A percentile compares a stretch with the other conserved stretches of the same genome.
Conservation (phyloP, 768 basidiomycete genomes). For the Rhizopogon rudus region DNA sequence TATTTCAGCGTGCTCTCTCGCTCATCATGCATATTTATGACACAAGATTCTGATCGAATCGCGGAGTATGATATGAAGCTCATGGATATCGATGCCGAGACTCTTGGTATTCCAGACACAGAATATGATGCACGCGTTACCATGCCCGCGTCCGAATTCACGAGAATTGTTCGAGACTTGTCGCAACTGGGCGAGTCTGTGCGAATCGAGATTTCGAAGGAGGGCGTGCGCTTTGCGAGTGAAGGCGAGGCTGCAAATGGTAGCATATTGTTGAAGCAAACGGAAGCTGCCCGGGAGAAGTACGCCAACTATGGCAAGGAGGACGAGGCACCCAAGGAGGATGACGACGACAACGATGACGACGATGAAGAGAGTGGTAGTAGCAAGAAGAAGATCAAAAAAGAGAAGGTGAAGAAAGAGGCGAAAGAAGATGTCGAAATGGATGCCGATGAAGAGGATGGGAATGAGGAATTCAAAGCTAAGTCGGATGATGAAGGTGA, state of each 20-base stretch:
- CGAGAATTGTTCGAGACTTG: slow-evolving; percentile 90
- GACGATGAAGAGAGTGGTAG: slow-evolving; percentile 39
- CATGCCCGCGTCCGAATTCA: slow-evolving; percentile 83
- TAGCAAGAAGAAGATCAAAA: slow-evolving; percentile 21
- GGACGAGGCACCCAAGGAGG: slow-evolving; percentile 36
- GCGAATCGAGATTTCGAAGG: slow-evolving; percentile 92
- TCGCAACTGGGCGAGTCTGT: slow-evolving; percentile 89
- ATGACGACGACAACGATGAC: slow-evolving; percentile 32
- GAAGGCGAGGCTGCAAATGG: slow-evolving; percentile 96
- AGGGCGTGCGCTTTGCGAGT: slow-evolving; percentile 87
- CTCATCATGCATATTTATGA: neutral
- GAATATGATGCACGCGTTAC: slow-evolving; percentile 93
- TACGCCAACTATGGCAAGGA: slow-evolving; percentile 38
- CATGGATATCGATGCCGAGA: slow-evolving; percentile 98
- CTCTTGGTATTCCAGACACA: slow-evolving; percentile 93
- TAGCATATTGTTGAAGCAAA: slow-evolving; percentile 75
- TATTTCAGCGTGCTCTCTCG: neutral
- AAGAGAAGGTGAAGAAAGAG: slow-evolving; percentile 39
- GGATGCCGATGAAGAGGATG: slow-evolving; percentile 45
- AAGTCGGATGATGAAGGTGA: slow-evolving; percentile 43
- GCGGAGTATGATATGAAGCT: slow-evolving; percentile 99
- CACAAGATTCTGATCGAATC: slow-evolving; percentile 80
- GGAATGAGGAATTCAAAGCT: slow-evolving; percentile 36
- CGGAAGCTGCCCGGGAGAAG: slow-evolving; percentile 44
- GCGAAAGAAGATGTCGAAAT: slow-evolving; percentile 41